phyloP scores from a whole-genome alignment of 495 filamentous ascomycete species.

The Aspergillus nanangensis region DNA sequence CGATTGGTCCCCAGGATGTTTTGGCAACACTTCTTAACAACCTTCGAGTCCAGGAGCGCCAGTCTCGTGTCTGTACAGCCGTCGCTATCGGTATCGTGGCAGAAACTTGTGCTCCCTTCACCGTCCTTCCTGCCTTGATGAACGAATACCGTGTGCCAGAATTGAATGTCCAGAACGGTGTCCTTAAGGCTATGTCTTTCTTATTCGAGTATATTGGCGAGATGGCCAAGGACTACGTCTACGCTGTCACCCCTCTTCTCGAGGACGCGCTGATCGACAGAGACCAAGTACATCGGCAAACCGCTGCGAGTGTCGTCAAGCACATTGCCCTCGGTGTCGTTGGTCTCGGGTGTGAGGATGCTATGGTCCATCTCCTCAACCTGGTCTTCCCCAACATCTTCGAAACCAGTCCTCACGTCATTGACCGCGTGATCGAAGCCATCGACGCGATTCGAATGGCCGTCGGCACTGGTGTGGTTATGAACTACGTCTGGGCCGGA shows the following conservation, averaged over 20 bases:
- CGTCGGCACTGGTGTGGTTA: constrained; percentile 80
- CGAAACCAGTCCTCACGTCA: constrained; percentile 97
- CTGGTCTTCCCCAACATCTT: constrained; percentile 96
- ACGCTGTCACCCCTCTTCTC: constrained; percentile 93
- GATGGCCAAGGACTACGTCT: constrained; percentile 99
- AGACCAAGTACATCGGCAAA: constrained; percentile 97
- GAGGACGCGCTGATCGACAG: constrained; percentile 97
- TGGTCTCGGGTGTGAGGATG: constrained; percentile 96
- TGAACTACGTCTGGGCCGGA: constrained; percentile 98
- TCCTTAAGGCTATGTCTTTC: constrained; percentile 95
- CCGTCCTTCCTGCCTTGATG: constrained; percentile 97
- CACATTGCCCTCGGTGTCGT: constrained; percentile 95
- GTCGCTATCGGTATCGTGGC: constrained; percentile 99
- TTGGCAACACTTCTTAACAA: constrained; percentile 95
- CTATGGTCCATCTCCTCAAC: constrained; percentile 96
- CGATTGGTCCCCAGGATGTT: constrained; percentile 97
- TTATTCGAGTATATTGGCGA: constrained; percentile 99
- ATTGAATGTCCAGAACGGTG: constrained; percentile 98
- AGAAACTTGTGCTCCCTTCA: constrained; percentile 98
- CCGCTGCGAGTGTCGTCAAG: constrained; percentile 92
- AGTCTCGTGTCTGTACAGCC: constrained; percentile 96
- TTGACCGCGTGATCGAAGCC: constrained; percentile 94
- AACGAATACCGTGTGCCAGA: constrained; percentile 99
- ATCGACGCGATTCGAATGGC: constrained; percentile 96
- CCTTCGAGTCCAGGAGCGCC: constrained; percentile 92